Percentiles rank a stretch among this genome's conserved stretches.
Conservation (phyloP, 257 asterid species). For the Nicotiana benthamiana region DNA sequence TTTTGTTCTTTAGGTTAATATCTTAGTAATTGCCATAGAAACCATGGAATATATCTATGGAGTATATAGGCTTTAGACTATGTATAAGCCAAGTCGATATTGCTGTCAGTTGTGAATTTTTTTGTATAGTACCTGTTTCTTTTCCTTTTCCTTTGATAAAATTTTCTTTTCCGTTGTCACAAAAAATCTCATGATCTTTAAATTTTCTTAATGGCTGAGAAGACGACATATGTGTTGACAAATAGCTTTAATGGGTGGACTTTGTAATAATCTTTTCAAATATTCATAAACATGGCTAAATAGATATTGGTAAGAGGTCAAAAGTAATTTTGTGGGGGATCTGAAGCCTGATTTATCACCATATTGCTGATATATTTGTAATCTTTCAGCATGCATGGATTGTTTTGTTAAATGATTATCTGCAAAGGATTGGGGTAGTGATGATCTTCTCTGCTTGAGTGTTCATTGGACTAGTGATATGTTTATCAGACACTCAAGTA, state of each 20-base stretch:
- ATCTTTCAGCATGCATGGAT: not conserved
- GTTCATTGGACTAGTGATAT: not conserved
- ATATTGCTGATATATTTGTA: not conserved
- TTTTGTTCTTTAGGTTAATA: not conserved
- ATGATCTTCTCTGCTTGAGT: not conserved
- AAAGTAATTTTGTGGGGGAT: not conserved
- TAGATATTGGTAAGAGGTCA: not conserved
- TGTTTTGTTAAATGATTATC: not conserved
- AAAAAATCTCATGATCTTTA: not conserved
- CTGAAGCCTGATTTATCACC: not conserved
- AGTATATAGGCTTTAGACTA: not conserved
- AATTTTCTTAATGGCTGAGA: not conserved
- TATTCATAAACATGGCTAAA: not conserved
- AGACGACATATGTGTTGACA: not conserved
- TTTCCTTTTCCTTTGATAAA: no score
- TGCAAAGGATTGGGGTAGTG: not conserved
- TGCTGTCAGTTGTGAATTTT: not conserved
- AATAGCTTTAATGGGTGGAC: not conserved
- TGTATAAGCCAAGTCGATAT: not conserved
- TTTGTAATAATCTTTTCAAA: not conserved
- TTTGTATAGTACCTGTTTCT: no score
- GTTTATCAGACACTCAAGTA: not conserved
- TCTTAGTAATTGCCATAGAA: not conserved
- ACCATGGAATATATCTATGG: not conserved
- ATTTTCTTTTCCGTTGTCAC: not conserved